Conservation (phyloP, 2,329 filamentous ascomycete genomes). For the Metarhizium sp. region DNA sequence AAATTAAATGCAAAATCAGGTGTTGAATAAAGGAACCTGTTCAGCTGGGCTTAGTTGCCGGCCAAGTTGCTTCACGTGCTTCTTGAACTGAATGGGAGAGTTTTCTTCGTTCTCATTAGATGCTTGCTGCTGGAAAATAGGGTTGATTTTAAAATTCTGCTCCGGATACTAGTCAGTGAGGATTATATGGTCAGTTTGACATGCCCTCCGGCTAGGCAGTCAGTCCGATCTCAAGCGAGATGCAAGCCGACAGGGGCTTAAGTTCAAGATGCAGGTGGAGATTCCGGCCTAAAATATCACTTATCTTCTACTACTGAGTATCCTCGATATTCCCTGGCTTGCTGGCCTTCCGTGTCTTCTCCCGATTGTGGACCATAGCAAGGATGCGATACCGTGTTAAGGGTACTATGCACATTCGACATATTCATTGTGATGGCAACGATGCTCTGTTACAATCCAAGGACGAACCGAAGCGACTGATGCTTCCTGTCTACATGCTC, state of each 20-base stretch:
- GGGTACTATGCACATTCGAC: neutral
- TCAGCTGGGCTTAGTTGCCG: too few relatives aligned
- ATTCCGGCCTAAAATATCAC: neutral
- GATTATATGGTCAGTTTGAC: too few relatives aligned
- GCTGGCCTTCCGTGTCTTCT: neutral
- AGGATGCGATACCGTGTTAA: neutral
- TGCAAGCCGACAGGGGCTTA: neutral
- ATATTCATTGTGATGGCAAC: too few relatives aligned
- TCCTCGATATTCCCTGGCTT: neutral
- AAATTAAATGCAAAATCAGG: too few relatives aligned
- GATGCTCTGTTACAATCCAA: too few relatives aligned
- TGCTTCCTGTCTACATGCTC: neutral
- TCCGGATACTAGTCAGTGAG: too few relatives aligned
- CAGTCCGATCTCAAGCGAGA: neutral
- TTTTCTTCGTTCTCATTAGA: too few relatives aligned
- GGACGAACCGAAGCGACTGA: neutral
- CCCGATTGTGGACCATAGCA: neutral
- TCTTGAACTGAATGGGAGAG: neutral
- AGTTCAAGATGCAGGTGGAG: neutral
- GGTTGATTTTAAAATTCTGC: too few relatives aligned
- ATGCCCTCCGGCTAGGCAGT: too few relatives aligned
- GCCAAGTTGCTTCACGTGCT: too few relatives aligned
- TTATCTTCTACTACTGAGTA: neutral
- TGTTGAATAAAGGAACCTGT: too few relatives aligned
- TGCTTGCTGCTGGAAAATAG: too few relatives aligned